Evolutionary conservation across 306 rosid species (phyloP), one percentile per base, ranked within the genome.

Genomic region (Inga oerstediana): DNA sequence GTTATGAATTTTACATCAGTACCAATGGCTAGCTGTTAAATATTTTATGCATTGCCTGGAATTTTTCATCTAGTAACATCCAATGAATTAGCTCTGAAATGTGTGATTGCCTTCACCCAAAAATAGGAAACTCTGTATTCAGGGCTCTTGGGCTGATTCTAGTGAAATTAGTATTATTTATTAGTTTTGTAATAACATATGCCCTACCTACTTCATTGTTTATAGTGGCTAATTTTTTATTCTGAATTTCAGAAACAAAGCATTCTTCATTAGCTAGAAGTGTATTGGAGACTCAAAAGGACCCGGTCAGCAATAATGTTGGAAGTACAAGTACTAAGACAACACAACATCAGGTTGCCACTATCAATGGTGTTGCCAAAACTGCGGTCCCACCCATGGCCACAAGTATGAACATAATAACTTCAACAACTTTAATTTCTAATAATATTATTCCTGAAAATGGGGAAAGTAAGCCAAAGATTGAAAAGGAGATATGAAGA

Each of bases 201-300:
- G 20, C 80, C 70, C 44, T 77, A 12, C 73, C 58, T 62, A 75
- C 7, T 56, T 22, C 73, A 34, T 72, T 74, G 22, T 72, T 83
- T 46, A 70, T 79, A 82, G 67, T 78, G 81, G 71, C 56, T 79
- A 74, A 74, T 59, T 79, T 75, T 39, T 82, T 61, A 52, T 71
- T 76, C 48, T 8, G 75, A 71, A 65, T 88, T 90, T 83, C 95
- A 95, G 99, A 93, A 87, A 92, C 94, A 58, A 89, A 88, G 86
- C 90, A 93, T 82, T 90, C 98, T 45, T 92, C 92, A 39, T 80
- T 89, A 72, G 95, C 99, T 74, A 88, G 92, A 85, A 89, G 80
- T 65, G 93, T 91, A 81, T 83, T 83, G 14, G 97, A 82, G 72
- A 80, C 76, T 76, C 91, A 86, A 67, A 91, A 83, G 80, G 90